Evolutionary conservation across 23 red algal species (phyloP), one percentile per base, ranked within the genome.

Genomic region (Agarophyton chilense): DNA sequence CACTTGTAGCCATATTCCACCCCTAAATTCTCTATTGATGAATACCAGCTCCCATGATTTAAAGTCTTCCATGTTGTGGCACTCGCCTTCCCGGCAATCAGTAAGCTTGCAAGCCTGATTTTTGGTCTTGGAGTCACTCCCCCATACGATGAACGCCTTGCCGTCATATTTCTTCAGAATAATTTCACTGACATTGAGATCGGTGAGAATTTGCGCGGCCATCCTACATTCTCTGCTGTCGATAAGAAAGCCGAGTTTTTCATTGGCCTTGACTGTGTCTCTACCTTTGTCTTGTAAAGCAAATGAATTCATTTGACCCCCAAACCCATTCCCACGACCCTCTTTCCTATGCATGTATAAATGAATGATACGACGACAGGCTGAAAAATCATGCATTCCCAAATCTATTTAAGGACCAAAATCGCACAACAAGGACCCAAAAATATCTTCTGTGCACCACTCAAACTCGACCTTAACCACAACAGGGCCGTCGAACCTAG

Each of bases 381-480:
- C 74, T 70, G 93, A 82, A 52, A 98, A 91, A 21, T 76, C 68
- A 53, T 71, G 73, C 73, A 98, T 81, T 2, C 93, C 96, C 74
- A 94, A 95, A 34, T 98, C 84, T 6, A 98, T 88, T 63, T 98
- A 93, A 29, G 89, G 85, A 3, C 96, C 96, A 52, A 92, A 98
- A 86, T 98, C 96, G 79, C 96, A 98, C 13, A 92, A 89, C 60
- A 98, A 61, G 17, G 93, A 95, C 5, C 96, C 96, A 57, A 98
- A 98, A 54, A 98, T 88, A 57, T 98, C 96, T 18, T 93, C 96
- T 1, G 96, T 98, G 52, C 96, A 98, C 68, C 96, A 98, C 82
- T 98, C 96, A 13, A 87, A 95, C 52, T 98, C 93, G 13, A 98
- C 96, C 2, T 93, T 70, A 14, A 98, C 96, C 31, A 98, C 81